These are phyloP conservation scores for Zygoascus biomembranicola DNA, from an alignment of 805 yeast genomes.

Conservation along the genomic window DNA sequence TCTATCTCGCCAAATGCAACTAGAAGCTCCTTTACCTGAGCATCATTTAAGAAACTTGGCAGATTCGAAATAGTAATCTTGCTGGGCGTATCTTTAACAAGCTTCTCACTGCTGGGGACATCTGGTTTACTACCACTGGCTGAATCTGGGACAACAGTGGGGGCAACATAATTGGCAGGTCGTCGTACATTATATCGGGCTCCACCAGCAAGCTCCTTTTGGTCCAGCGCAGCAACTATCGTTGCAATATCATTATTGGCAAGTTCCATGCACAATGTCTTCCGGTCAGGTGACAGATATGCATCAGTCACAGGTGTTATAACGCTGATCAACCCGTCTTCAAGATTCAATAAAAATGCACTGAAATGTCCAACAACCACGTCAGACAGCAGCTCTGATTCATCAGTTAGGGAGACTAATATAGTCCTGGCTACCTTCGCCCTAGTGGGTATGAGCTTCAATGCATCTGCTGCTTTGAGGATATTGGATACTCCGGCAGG, in stretches of 20 bases:
- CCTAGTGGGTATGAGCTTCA: background rate
- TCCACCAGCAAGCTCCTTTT: background rate
- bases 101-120: slow-evolving; percentile 7
- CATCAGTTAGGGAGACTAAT: background rate
- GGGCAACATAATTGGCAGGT: slow-evolving; percentile 40
- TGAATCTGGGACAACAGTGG: slow-evolving; percentile 16
- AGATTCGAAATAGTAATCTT: slow-evolving; percentile 41
- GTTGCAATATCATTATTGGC: slow-evolving; percentile 48
- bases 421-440: background rate
- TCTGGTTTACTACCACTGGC: slow-evolving; percentile 7
- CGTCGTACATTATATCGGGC: slow-evolving; percentile 22
- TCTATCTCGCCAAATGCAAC: slow-evolving; percentile 34
- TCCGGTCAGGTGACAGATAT: slow-evolving; percentile 3
- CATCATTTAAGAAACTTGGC: slow-evolving; percentile 36
- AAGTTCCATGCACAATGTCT: slow-evolving; percentile 42
- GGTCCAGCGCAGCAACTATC: slow-evolving; percentile 36
- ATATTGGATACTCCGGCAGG: background rate
- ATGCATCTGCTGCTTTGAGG: background rate
- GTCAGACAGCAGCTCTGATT: background rate
- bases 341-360: slow-evolving; percentile 4
- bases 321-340: slow-evolving; percentile 5
- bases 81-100: slow-evolving; percentile 23
- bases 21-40: slow-evolving; percentile 37
- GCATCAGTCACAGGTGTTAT: slow-evolving; percentile 5
- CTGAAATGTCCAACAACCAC: slow-evolving; percentile 5